Evolutionary conservation across 495 filamentous ascomycete genomes (phyloP).

Genomic region (Neurospora sp.): DNA sequence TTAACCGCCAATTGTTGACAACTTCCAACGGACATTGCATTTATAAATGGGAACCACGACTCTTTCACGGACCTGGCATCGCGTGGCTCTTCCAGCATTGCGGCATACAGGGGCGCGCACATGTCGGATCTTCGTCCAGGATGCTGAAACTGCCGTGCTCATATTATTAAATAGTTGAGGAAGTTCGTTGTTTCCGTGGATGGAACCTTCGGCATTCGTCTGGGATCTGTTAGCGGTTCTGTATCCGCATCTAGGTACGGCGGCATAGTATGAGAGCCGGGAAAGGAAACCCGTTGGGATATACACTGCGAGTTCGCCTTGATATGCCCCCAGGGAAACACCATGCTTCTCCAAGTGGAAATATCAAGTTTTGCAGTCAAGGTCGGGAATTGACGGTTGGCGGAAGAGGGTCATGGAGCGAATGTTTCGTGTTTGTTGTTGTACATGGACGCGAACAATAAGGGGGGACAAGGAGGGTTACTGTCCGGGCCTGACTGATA

Average conservation of each 20-base stretch:
- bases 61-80: background rate
- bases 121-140: background rate
- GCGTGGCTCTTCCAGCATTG: background rate
- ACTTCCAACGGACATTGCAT: background rate
- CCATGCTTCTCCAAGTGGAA: background rate
- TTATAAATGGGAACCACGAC: background rate
- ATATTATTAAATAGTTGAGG: background rate
- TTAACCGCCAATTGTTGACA: background rate
- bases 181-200: background rate
- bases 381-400: background rate
- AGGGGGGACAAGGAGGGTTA: background rate
- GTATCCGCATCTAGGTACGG: background rate
- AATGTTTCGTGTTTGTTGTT: background rate
- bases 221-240: background rate
- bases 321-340: background rate
- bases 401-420: background rate
- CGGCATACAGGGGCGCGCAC: background rate
- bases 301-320: background rate
- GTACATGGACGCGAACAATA: background rate
- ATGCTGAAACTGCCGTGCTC: background rate
- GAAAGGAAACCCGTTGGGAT: background rate
- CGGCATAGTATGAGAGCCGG: background rate
- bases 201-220: background rate
- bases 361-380: too few species aligned
- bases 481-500: background rate